A percentile compares a stretch with the other conserved stretches of the same genome.
Conservation (phyloP, 352 stramenopile genomes). For the Phytophthora tubulina region DNA sequence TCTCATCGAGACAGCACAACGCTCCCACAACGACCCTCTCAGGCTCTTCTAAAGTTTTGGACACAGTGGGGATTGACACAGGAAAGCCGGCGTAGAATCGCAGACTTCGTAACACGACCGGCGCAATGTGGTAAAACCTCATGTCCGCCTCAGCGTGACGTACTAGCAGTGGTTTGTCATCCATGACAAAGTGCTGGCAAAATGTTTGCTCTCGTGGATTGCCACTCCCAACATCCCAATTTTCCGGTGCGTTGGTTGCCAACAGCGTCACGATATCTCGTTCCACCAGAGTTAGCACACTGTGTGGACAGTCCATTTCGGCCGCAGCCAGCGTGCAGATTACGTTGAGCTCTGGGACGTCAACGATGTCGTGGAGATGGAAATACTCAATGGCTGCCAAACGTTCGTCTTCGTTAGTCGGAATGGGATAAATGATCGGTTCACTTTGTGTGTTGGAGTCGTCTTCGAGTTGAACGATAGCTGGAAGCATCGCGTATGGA, state of each 20-base stretch:
- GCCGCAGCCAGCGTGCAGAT: constrained; percentile 45
- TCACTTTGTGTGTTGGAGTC: constrained; percentile 3
- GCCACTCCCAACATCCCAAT: constrained; percentile 41
- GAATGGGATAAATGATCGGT: constrained; percentile 37
- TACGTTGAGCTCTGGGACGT: constrained; percentile 43
- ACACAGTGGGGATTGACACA: constrained; percentile 23
- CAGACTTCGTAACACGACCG: constrained; percentile 32
- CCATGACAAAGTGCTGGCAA: constrained; percentile 58
- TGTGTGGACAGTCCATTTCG: constrained; percentile 40
- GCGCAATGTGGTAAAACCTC: constrained; percentile 47
- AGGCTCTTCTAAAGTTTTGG: not conserved
- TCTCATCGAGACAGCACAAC: constrained; percentile 46
- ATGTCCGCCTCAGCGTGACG: constrained; percentile 52
- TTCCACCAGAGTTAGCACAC: constrained; percentile 47
- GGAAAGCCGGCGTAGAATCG: constrained; percentile 54
- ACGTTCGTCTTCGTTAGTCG: constrained; percentile 38
- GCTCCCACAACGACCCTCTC: constrained; percentile 40
- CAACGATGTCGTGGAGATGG: constrained; percentile 28
- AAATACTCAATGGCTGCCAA: constrained; percentile 39
- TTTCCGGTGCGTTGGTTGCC: constrained; percentile 37
- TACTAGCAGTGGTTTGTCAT: constrained; percentile 45
- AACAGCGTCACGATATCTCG: constrained; percentile 39
- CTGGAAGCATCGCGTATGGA: constrained; percentile 40
- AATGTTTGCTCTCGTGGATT: constrained; percentile 51
- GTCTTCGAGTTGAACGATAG: not conserved